Evolutionary conservation across 345 rosid species (phyloP), one percentile per base, ranked within the genome.

Genomic region (Carallia brachiata): DNA sequence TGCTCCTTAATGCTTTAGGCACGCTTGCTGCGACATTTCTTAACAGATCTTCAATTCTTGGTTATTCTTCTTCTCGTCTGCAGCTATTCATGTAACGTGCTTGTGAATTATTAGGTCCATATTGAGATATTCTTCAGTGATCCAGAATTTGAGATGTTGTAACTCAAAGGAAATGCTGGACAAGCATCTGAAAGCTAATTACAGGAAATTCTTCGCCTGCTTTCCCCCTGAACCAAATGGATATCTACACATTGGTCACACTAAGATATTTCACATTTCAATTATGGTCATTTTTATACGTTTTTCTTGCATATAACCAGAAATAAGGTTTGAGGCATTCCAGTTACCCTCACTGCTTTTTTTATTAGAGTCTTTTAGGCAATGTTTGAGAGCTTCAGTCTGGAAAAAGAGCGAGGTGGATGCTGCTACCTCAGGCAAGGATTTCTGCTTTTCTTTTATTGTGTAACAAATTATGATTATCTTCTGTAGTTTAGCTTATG

Each of bases 151-250:
- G 75, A 85, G 88, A 75, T 95, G 98, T 76, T 84, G 85, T 89
- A 95, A 95, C 75, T 74, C 82, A 17, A 86, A 77, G 83, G 91
- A 90, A 82, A 61, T 80, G 84, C 96, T 95, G 66, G 86, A 87
- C 54, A 92, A 88, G 61, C 98, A 95, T 82, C 81, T 95, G 79
- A 84, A 81, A 74, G 78, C 73, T 67, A 92, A 96, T n/a, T 89
- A 88, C 9, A 86, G 96, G 18, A 92, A 86, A 73, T 89, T 95
- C 67, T 84, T 83, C 62, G 85, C 92, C 6, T 91, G 96, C 61
- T 95, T 90, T 55, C 98, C 97, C 8, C 98, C 97, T 54, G 98
- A 95, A 79, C 98, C 98, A 78, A 95, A 95, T 88, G 98, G 99
- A 34, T 92, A 92, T 84, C 85, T 92, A 39, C 99, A 95, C 23